Percentiles rank a stretch among this genome's conserved stretches.
Conservation (phyloP, 1,284 basidiomycete species). For the Naganishia liquefaciens region DNA sequence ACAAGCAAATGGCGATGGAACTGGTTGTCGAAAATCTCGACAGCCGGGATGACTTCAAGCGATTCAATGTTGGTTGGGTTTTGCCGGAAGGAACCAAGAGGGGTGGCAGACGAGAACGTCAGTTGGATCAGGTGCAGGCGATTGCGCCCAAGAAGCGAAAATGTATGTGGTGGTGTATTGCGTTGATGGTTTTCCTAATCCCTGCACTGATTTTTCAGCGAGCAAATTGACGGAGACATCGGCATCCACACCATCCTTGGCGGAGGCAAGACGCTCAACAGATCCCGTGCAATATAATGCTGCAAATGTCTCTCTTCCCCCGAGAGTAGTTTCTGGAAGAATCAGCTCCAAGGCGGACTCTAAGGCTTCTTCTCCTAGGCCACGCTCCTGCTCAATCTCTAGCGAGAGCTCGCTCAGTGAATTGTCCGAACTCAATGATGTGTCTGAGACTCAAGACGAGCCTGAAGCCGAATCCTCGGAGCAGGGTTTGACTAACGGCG, state of each 20-base stretch:
- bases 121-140: neutral
- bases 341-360: too few species aligned
- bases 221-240: conserved; percentile 16
- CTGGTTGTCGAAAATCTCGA: conserved; percentile 67
- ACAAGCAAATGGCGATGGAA: conserved; percentile 38
- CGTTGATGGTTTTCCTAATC: neutral
- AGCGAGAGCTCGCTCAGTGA: conserved; percentile 10
- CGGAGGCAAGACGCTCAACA: neutral
- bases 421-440: conserved; percentile 15
- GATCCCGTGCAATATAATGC: neutral
- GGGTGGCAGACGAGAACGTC: conserved; percentile 50
- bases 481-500: neutral
- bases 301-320: too few species aligned
- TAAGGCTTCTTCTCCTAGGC: neutral
- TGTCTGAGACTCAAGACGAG: conserved; percentile 1
- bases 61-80: conserved; percentile 66
- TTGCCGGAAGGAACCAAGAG: conserved; percentile 71
- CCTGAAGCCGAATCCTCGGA: neutral
- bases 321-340: too few species aligned
- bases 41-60: conserved; percentile 63
- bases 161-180: conserved; percentile 1
- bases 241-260: neutral
- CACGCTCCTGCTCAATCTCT: neutral
- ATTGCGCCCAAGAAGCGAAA: conserved; percentile 2
- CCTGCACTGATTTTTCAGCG: neutral